These are phyloP conservation scores for Neocatenulostroma microsporum DNA, from an alignment of 2,329 filamentous ascomycete species.

Conservation along the genomic window DNA sequence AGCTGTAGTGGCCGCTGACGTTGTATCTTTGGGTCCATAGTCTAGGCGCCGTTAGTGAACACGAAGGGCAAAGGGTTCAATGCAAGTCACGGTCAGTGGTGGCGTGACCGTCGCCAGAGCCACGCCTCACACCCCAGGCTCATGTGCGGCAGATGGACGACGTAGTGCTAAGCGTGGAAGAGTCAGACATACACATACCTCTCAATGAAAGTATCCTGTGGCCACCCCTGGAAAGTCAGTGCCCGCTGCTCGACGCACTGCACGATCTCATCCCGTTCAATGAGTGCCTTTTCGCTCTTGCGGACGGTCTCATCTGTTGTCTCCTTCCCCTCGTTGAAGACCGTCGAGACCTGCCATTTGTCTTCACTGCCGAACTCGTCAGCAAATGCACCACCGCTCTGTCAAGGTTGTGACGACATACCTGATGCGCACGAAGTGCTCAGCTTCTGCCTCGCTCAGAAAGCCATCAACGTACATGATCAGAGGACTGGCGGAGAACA, in stretches of 20 bases:
- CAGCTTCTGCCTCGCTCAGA: constrained; percentile 40
- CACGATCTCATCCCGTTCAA: constrained; percentile 42
- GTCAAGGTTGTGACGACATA: constrained; percentile 22
- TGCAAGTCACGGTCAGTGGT: too few species aligned
- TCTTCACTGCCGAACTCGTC: constrained; percentile 26
- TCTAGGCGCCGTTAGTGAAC: too few species aligned
- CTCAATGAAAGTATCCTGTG: constrained; percentile 51
- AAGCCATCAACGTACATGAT: constrained; percentile 54
- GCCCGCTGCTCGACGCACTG: constrained; percentile 54
- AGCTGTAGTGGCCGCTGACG: constrained; percentile 49
- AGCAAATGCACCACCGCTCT: constrained; percentile 5
- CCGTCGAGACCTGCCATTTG: constrained; percentile 48
- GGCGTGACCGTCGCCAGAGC: too few species aligned
- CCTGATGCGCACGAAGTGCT: constrained; percentile 48
- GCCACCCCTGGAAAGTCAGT: constrained; percentile 54
- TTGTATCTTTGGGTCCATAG: constrained; percentile 55
- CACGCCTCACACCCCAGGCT: too few species aligned
- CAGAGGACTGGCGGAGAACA: constrained; percentile 48
- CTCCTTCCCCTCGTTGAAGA: constrained; percentile 45
- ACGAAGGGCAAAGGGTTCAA: too few species aligned
- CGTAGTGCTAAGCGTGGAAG: too few species aligned
- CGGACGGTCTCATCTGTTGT: constrained; percentile 43
- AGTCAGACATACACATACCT: too few species aligned
- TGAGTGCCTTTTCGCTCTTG: constrained; percentile 46
- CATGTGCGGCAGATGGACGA: too few species aligned